Evolutionary conservation across 139 green algal species (phyloP).

Genomic region (Tetratostichococcus sp.): DNA sequence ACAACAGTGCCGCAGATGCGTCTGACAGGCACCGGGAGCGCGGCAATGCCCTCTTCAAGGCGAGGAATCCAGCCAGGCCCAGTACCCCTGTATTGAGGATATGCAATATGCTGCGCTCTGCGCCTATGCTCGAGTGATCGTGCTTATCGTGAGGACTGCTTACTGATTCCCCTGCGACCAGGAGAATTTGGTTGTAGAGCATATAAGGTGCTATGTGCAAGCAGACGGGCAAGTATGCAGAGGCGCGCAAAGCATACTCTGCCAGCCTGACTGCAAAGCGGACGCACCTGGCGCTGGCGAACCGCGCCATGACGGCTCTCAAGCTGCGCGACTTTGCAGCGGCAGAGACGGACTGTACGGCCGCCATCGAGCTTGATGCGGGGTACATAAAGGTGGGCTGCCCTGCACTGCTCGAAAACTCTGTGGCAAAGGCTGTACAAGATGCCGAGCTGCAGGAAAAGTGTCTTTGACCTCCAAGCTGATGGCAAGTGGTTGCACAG

Average conservation of each 20-base stretch:
- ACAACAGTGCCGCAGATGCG: constrained; percentile 14
- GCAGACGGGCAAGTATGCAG: constrained; percentile 22
- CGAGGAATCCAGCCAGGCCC: too few relatives aligned
- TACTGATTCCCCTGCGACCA: too few relatives aligned
- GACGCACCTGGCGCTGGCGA: constrained; percentile 50
- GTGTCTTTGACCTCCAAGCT: too few relatives aligned
- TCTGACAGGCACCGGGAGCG: constrained; percentile 19
- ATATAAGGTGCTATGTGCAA: too few relatives aligned
- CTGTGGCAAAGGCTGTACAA: too few relatives aligned
- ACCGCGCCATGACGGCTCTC: constrained; percentile 64
- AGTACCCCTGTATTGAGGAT: too few relatives aligned
- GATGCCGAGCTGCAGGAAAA: too few relatives aligned
- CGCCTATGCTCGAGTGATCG: too few relatives aligned
- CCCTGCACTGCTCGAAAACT: constrained; percentile 18
- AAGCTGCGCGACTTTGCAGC: constrained; percentile 39
- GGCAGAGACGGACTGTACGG: constrained; percentile 57
- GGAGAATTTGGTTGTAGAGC: too few relatives aligned
- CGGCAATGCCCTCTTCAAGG: constrained; percentile 72
- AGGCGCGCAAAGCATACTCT: constrained; percentile 56
- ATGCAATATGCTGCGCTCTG: too few relatives aligned
- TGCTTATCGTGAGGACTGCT: too few relatives aligned
- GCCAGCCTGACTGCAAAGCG: constrained; percentile 40
- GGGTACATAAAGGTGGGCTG: constrained; percentile 60
- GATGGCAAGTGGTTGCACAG: too few relatives aligned
- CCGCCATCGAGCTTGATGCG: constrained; percentile 53